Percentiles rank a stretch among this genome's conserved stretches.
Evolutionary conservation across 2,329 filamentous ascomycete genomes (phyloP).

Genomic region (Penicillium crustosum): DNA sequence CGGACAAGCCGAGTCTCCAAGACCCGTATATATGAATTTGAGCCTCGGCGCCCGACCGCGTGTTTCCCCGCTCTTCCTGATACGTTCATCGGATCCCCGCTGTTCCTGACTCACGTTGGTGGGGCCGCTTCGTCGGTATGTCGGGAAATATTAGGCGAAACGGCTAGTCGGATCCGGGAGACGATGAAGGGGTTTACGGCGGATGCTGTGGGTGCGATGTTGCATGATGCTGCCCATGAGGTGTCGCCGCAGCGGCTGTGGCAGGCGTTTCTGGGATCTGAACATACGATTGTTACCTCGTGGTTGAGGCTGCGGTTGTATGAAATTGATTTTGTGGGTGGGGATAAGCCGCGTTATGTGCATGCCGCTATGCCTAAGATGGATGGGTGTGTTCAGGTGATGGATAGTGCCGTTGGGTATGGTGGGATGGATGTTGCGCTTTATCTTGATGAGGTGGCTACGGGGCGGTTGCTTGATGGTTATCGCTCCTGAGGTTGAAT

Average conservation of each 20-base stretch:
- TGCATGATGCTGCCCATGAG: slow-evolving; percentile 49
- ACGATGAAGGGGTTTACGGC: slow-evolving; percentile 41
- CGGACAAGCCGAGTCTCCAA: not conserved
- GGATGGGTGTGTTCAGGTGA: slow-evolving; percentile 47
- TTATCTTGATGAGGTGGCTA: slow-evolving; percentile 13
- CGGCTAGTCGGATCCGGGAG: slow-evolving; percentile 33
- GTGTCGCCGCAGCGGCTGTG: slow-evolving; percentile 50
- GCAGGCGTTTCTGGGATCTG: slow-evolving; percentile 47
- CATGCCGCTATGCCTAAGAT: slow-evolving; percentile 45
- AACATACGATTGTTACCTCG: slow-evolving; percentile 47
- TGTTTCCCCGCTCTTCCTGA: slow-evolving; percentile 41
- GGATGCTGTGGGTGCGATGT: slow-evolving; percentile 39
- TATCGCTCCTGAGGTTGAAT: not conserved
- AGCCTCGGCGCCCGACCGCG: slow-evolving; percentile 45
- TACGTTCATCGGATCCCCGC: slow-evolving; percentile 48
- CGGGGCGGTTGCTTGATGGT: not conserved
- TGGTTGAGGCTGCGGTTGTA: slow-evolving; percentile 36
- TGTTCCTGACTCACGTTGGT: slow-evolving; percentile 42
- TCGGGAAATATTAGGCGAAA: not conserved
- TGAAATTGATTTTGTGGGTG: slow-evolving; percentile 44
- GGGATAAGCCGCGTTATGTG: slow-evolving; percentile 37
- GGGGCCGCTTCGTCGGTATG: slow-evolving; percentile 8
- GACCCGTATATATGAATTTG: slow-evolving; percentile 34
- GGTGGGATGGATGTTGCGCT: slow-evolving; percentile 18
- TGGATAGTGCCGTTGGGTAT: slow-evolving; percentile 32